A percentile compares a stretch with the other conserved stretches of the same genome.
Conservation (phyloP, 2,329 filamentous ascomycete species). For the Aspergillus fischeri region DNA sequence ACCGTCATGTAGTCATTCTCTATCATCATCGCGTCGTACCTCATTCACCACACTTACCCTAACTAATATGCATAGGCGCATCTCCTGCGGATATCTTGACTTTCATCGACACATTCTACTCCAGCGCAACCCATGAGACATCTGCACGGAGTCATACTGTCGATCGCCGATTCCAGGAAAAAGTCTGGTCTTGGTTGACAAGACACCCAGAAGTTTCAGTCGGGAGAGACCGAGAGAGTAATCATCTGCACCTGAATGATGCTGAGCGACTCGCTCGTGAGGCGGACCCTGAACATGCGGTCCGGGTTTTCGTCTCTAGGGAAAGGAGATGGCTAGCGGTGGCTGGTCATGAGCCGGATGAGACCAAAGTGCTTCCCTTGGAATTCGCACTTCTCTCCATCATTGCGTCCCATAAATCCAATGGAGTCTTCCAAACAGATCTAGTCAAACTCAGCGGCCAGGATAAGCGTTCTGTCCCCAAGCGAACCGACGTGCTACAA, state of each 20-base stretch:
- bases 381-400: constrained; percentile 57
- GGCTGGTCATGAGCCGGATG: constrained; percentile 56
- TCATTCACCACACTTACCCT: background rate
- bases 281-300: background rate
- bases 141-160: constrained; percentile 27
- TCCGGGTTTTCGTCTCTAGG: constrained; percentile 49
- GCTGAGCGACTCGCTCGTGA: constrained; percentile 25
- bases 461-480: constrained; percentile 62
- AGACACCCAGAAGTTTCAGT: constrained; percentile 54
- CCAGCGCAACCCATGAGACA: constrained; percentile 17
- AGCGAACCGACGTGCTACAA: constrained; percentile 54
- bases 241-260: constrained; percentile 39
- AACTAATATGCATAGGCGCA: constrained; percentile 31
- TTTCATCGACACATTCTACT: constrained; percentile 36
- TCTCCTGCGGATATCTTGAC: constrained; percentile 32
- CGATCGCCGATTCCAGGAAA: constrained; percentile 50
- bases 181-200: constrained; percentile 56
- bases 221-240: constrained; percentile 38
- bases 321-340: constrained; percentile 58
- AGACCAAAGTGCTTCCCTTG: constrained; percentile 48
- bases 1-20: background rate
- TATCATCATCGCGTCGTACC: background rate
- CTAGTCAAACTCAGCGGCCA: constrained; percentile 54
- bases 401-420: constrained; percentile 52
- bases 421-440: constrained; percentile 56